A percentile compares a stretch with the other conserved stretches of the same genome.
Conservation (phyloP, 768 basidiomycete species). For the Auricularia sp. region DNA sequence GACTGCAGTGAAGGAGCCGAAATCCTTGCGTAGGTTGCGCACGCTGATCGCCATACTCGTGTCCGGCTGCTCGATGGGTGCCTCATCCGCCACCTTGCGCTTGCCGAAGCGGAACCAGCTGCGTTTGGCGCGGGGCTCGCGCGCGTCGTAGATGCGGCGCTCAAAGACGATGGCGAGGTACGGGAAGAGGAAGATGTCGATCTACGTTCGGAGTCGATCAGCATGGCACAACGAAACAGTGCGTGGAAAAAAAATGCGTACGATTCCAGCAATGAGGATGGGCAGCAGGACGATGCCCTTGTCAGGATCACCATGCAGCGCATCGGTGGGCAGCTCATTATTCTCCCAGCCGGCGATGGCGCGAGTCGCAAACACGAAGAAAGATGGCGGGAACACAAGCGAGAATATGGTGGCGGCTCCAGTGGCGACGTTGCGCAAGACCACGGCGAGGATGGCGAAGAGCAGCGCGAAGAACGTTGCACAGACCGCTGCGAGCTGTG, state of each 20-base stretch:
- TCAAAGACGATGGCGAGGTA: constrained; percentile 52
- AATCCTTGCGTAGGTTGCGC: constrained; percentile 48
- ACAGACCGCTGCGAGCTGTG: constrained; percentile 57
- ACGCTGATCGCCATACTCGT: constrained; percentile 45
- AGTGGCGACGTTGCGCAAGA: constrained; percentile 33
- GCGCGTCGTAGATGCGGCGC: constrained; percentile 49
- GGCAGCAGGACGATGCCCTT: constrained; percentile 42
- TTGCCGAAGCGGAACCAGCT: constrained; percentile 15
- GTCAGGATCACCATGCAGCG: constrained; percentile 52
- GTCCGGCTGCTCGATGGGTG: constrained; percentile 23
- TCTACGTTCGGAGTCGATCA: constrained; percentile 25
- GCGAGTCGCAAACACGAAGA: constrained; percentile 62
- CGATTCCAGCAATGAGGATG: constrained; percentile 53
- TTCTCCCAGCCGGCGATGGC: constrained; percentile 62
- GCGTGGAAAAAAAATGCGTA: constrained; percentile 22
- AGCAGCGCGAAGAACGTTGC: constrained; percentile 57
- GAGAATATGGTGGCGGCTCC: constrained; percentile 53
- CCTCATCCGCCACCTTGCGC: background rate
- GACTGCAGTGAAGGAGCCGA: constrained; percentile 49
- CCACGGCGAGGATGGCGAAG: constrained; percentile 55
- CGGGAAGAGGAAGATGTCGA: constrained; percentile 68
- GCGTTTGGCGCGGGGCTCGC: constrained; percentile 19
- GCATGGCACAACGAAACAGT: background rate
- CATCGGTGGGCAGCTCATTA: constrained; percentile 41
- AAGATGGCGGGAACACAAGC: constrained; percentile 64